phyloP scores from a whole-genome alignment of 257 asterid genomes.

The Capsicum pubescens region DNA sequence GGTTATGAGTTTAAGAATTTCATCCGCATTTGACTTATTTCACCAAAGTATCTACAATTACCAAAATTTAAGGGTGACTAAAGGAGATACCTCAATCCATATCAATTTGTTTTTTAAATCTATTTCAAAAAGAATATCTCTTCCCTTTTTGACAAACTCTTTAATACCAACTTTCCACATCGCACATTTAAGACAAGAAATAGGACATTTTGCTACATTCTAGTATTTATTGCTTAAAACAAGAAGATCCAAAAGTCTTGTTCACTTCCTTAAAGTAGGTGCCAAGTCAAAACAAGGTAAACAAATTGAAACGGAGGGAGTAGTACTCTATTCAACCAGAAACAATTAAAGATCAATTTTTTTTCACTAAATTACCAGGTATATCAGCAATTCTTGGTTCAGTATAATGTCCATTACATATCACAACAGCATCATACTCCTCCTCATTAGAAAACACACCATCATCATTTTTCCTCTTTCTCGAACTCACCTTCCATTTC shows the following conservation, averaged over 20 bases:
- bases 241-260: too few species aligned
- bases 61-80: background rate
- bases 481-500: conserved; percentile 70
- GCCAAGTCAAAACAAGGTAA: too few species aligned
- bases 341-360: background rate
- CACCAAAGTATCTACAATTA: background rate
- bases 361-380: conserved; percentile 55
- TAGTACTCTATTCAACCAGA: background rate
- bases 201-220: too few species aligned
- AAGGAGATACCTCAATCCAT: too few species aligned
- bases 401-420: conserved; percentile 85
- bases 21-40: background rate
- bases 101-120: too few species aligned
- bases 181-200: too few species aligned
- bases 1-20: background rate
- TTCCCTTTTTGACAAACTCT: too few species aligned
- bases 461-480: conserved; percentile 37
- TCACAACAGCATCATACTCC: conserved; percentile 87
- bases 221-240: too few species aligned
- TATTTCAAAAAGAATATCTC: too few species aligned
- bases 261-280: too few species aligned
- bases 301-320: too few species aligned
- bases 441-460: conserved; percentile 48
- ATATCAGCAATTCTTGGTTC: conserved; percentile 84
- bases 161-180: too few species aligned